A percentile compares a stretch with the other conserved stretches of the same genome.
phyloP scores from a whole-genome alignment of 2,329 filamentous ascomycete species.

The Venturia pyrina region DNA sequence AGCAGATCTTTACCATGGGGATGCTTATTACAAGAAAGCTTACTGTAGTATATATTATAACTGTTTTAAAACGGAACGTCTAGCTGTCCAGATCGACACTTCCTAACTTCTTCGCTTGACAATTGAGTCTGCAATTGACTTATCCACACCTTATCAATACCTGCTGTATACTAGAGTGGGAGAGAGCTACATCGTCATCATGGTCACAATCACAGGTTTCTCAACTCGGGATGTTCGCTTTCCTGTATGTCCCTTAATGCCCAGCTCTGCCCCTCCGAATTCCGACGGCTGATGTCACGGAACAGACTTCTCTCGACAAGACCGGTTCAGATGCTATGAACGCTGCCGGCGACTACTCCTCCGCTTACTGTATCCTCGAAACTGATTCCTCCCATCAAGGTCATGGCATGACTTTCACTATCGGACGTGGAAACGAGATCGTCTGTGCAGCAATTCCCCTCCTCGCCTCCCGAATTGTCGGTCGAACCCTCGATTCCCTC shows the following conservation, averaged over 20 bases:
- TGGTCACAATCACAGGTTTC: constrained; percentile 37
- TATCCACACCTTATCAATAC: background rate
- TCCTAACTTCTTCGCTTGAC: background rate
- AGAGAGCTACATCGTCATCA: constrained; percentile 16
- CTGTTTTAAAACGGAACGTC: background rate
- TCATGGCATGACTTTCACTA: constrained; percentile 81
- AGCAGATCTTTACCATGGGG: background rate
- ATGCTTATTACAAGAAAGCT: background rate
- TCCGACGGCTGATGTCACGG: constrained; percentile 14
- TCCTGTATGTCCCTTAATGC: constrained; percentile 24
- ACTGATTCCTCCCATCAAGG: constrained; percentile 64
- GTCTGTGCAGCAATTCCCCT: constrained; percentile 77
- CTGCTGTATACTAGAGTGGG: background rate
- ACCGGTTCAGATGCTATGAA: constrained; percentile 98
- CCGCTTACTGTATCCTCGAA: constrained; percentile 86
- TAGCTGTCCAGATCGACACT: background rate
- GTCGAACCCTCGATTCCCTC: constrained; percentile 65
- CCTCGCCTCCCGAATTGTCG: constrained; percentile 65
- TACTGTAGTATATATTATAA: background rate
- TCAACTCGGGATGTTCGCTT: constrained; percentile 41
- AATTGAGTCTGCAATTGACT: background rate
- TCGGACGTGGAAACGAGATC: constrained; percentile 84
- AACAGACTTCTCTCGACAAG: constrained; percentile 78
- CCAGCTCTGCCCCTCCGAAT: background rate
- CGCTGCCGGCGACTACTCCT: constrained; percentile 81